A percentile compares a stretch with the other conserved stretches of the same genome.
phyloP scores from a whole-genome alignment of 2,329 filamentous ascomycete genomes.

The Lasiodiplodia sp. region DNA sequence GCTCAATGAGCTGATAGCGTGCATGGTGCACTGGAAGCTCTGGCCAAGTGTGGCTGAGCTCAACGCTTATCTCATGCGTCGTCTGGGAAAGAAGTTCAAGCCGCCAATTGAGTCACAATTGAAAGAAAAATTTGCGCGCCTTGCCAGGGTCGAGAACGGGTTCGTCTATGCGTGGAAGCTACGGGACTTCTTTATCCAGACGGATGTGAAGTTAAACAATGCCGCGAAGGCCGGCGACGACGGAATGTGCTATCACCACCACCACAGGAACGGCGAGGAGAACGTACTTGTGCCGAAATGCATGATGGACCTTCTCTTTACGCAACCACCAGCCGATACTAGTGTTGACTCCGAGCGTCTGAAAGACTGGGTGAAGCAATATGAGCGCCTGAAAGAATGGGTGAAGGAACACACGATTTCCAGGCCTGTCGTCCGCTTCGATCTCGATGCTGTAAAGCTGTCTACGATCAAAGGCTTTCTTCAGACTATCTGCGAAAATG shows the following conservation, averaged over 20 bases:
- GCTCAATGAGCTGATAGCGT: background rate
- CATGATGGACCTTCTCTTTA: background rate
- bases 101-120: background rate
- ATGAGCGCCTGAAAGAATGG: no score
- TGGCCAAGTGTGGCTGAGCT: background rate
- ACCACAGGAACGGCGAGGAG: background rate
- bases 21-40: background rate
- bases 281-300: background rate
- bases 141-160: background rate
- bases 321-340: background rate
- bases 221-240: background rate
- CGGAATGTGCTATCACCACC: no score
- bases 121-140: background rate
- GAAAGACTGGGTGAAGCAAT: background rate
- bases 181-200: background rate
- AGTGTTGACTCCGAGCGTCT: no score
- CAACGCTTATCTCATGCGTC: background rate
- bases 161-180: background rate
- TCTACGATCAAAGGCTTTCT: background rate
- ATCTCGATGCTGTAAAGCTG: background rate
- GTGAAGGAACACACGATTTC: no score
- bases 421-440: background rate
- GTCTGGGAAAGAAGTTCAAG: background rate
- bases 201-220: no score
- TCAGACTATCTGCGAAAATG: background rate